phyloP scores from a whole-genome alignment of 2,329 filamentous ascomycete genomes.

The Curvularia eragrostidis region DNA sequence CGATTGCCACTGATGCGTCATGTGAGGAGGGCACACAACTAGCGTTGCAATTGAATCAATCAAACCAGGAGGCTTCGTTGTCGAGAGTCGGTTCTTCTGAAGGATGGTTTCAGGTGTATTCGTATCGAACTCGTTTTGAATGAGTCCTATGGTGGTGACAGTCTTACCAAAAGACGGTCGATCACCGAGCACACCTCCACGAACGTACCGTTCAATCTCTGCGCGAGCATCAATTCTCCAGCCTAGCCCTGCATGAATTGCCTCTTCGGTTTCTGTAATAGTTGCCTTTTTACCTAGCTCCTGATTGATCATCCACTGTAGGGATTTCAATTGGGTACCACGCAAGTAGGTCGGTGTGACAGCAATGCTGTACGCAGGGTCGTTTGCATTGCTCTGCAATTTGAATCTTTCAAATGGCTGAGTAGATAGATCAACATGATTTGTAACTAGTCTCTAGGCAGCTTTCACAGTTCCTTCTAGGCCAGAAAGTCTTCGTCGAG shows the following conservation, averaged over 20 bases:
- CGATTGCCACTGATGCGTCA: constrained; percentile 64
- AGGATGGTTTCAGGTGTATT: constrained; percentile 18
- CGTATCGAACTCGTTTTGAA: constrained; percentile 55
- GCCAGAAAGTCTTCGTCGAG: constrained; percentile 42
- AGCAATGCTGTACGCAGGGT: constrained; percentile 38
- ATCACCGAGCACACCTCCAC: constrained; percentile 69
- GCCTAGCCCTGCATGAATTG: constrained; percentile 56
- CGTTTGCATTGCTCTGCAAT: constrained; percentile 53
- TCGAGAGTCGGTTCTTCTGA: constrained; percentile 14
- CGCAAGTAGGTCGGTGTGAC: constrained; percentile 50
- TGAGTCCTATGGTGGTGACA: constrained; percentile 63
- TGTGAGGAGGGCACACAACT: constrained; percentile 63
- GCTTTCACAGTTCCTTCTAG: constrained; percentile 33
- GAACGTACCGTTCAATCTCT: constrained; percentile 51
- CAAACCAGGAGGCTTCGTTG: constrained; percentile 25
- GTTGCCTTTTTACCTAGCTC: constrained; percentile 51
- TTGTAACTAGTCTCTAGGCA: constrained; percentile 57
- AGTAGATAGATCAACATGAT: constrained; percentile 50
- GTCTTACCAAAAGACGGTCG: constrained; percentile 73
- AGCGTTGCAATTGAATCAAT: constrained; percentile 64
- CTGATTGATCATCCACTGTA: constrained; percentile 66
- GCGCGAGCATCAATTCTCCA: constrained; percentile 66
- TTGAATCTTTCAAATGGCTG: constrained; percentile 50
- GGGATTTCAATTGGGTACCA: constrained; percentile 60
- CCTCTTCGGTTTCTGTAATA: constrained; percentile 63